Evolutionary conservation across 2,329 filamentous ascomycete species (phyloP).

Genomic region (Catunica adiposa): DNA sequence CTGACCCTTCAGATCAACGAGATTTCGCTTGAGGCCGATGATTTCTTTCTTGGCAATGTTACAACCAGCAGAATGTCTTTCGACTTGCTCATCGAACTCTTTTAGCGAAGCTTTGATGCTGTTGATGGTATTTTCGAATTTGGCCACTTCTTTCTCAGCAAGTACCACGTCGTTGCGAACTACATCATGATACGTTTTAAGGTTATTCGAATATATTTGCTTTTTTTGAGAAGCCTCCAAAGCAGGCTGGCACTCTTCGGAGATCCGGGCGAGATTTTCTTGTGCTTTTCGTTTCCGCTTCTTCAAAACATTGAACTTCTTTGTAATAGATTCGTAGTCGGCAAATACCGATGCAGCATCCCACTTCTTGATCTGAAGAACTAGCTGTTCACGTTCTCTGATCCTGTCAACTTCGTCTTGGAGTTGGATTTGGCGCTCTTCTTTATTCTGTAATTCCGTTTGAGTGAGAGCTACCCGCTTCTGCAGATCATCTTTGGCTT

Average conservation of each 20-base stretch:
- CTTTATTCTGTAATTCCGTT: conserved; percentile 38
- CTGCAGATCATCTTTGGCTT: conserved; percentile 34
- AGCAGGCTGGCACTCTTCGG: conserved; percentile 8
- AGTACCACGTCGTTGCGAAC: not conserved
- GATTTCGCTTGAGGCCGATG: conserved; percentile 15
- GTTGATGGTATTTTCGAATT: not conserved
- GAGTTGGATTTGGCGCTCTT: conserved; percentile 56
- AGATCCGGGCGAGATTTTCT: conserved; percentile 19
- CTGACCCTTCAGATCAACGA: conserved; percentile 34
- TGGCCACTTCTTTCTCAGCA: conserved; percentile 1
- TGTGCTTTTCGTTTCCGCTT: conserved; percentile 22
- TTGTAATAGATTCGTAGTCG: conserved; percentile 39
- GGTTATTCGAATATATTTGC: not conserved
- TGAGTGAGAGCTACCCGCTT: conserved; percentile 35
- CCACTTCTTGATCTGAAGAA: conserved; percentile 31
- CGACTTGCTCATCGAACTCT: conserved; percentile 13
- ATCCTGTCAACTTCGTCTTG: conserved; percentile 71
- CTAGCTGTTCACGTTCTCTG: conserved; percentile 47
- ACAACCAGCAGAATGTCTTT: conserved; percentile 21
- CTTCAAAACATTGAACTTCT: conserved; percentile 27
- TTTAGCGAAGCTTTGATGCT: conserved; percentile 10
- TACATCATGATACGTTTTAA: not conserved
- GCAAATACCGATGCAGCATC: conserved; percentile 49
- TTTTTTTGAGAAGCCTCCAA: conserved; percentile 13
- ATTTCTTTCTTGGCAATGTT: conserved; percentile 11